Evolutionary conservation across 2,329 filamentous ascomycete species (phyloP).

Genomic region (Alternaria longipes): DNA sequence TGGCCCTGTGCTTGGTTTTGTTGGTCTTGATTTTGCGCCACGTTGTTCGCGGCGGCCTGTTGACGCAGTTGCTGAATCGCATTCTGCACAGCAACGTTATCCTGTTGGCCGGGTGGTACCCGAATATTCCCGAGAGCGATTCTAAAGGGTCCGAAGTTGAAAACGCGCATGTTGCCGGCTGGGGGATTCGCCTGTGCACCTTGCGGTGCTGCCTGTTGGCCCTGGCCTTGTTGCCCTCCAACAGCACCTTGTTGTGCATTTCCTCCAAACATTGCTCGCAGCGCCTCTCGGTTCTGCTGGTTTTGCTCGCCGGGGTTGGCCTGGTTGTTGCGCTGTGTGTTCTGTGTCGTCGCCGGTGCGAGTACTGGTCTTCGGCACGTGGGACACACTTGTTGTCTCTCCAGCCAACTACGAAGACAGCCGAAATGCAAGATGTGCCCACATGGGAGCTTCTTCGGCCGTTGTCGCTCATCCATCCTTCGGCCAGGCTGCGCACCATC

Average conservation of each 20-base stretch:
- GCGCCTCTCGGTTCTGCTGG: conserved; percentile 24
- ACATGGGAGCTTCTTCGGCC: conserved; percentile 95
- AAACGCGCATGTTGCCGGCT: conserved; percentile 47
- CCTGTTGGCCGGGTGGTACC: conserved; percentile 38
- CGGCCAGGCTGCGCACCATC: conserved; percentile 51
- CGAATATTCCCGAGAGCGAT: conserved; percentile 49
- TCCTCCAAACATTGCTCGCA: conserved; percentile 32
- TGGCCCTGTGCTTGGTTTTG: conserved; percentile 25
- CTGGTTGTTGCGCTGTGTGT: conserved; percentile 38
- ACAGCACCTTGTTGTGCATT: conserved; percentile 29
- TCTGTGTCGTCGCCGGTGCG: conserved; percentile 44
- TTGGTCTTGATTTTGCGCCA: conserved; percentile 32
- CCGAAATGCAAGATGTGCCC: conserved; percentile 94
- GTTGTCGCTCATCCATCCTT: conserved; percentile 77
- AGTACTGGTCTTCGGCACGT: conserved; percentile 89
- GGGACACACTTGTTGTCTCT: conserved; percentile 95
- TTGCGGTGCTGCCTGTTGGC: conserved; percentile 23
- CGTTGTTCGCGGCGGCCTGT: conserved; percentile 33
- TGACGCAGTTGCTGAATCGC: conserved; percentile 38
- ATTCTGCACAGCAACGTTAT: conserved; percentile 34
- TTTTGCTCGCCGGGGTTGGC: conserved; percentile 35
- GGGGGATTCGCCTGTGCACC: conserved; percentile 34
- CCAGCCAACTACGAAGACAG: conserved; percentile 95
- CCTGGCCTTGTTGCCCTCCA: conserved; percentile 28
- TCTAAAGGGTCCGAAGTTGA: conserved; percentile 49